These are phyloP conservation scores for Orbilia oligospora DNA, from an alignment of 2,329 filamentous ascomycete species.

Conservation along the genomic window DNA sequence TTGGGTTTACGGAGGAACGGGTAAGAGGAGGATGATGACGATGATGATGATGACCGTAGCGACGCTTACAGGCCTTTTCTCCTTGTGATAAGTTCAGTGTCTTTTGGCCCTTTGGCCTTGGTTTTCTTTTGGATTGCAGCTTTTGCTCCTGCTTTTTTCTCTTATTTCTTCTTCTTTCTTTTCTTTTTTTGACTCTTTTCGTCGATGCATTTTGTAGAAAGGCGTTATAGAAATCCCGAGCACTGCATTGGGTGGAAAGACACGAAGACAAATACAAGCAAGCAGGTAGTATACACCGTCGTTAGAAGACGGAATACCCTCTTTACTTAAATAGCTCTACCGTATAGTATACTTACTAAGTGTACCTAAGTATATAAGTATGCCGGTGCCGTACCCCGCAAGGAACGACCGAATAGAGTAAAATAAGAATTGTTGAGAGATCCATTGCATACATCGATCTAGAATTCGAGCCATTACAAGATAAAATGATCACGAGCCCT, in stretches of 20 bases:
- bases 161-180: not conserved
- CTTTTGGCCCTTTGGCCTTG: slow-evolving; percentile 1
- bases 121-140: not conserved
- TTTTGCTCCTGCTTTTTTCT: too few relatives aligned
- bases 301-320: slow-evolving; percentile 3
- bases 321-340: slow-evolving; percentile 1
- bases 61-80: slow-evolving; percentile 9
- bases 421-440: not conserved
- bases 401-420: not conserved
- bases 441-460: not conserved
- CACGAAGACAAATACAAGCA: slow-evolving; percentile 24
- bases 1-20: slow-evolving; percentile 22
- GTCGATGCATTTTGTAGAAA: slow-evolving; percentile 16
- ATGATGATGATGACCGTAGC: not conserved
- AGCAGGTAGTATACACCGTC: not conserved
- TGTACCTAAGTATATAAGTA: too few relatives aligned
- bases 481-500: slow-evolving; percentile 22
- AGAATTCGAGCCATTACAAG: not conserved
- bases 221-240: slow-evolving; percentile 24
- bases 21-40: slow-evolving; percentile 1
- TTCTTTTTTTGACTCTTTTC: not conserved
- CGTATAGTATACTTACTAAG: too few relatives aligned
- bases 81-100: not conserved
- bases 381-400: slow-evolving; percentile 16
- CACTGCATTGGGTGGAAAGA: slow-evolving; percentile 16